Evolutionary conservation across 176 grass and related monocot genomes (phyloP), one percentile per base, ranked within the genome.

Genomic region (Olyra latifolia): DNA sequence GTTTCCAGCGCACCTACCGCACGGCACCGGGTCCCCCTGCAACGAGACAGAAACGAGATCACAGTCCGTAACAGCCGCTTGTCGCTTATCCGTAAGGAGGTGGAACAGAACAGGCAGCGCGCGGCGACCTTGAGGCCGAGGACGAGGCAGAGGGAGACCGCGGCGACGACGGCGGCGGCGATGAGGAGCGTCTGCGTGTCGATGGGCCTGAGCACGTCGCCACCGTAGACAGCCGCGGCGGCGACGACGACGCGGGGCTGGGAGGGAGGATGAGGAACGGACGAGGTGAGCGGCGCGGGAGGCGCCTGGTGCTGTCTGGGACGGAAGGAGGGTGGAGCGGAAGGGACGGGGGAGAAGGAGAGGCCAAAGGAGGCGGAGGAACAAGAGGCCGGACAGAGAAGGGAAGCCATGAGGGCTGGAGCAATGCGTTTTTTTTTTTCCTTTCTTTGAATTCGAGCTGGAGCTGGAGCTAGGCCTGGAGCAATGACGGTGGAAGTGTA

Each of bases 101-200:
- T 3, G 48, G 57, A 70, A 56, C 8, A 38, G 12, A 64, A 4
- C 2, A 43, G 48, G 14, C 45, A 48, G 7, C 2, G 13, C 15
- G 35, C 28, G 6, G 61, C 5, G 40, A 97, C 93, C 93, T 93
- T 97, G 73, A 97, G 90, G 54, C 94, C 93, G 32, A 97, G 88
- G 23, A 91, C 73, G 59, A 97, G 88, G 63, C 88, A 97, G 53
- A 97, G 72, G 32, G 80, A 81, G 71, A 97, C 86, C 17, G 88
- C 93, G 30, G 86, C 74, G 44, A 97, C 44, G 70, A 93, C 88
- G 71, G 88, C 32, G 47, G 71, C 83, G 12, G 88, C 74, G 77
- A 97, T 67, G 80, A 97, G 68, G 62, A 97, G 79, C 10, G 91
- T 97, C 73, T 97, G 94, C n/a, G 91, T 97, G 79, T 97, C 94